Evolutionary conservation across 2,329 filamentous ascomycete species (phyloP), one percentile per base, ranked within the genome.

Genomic region (Aspergillus ustus): DNA sequence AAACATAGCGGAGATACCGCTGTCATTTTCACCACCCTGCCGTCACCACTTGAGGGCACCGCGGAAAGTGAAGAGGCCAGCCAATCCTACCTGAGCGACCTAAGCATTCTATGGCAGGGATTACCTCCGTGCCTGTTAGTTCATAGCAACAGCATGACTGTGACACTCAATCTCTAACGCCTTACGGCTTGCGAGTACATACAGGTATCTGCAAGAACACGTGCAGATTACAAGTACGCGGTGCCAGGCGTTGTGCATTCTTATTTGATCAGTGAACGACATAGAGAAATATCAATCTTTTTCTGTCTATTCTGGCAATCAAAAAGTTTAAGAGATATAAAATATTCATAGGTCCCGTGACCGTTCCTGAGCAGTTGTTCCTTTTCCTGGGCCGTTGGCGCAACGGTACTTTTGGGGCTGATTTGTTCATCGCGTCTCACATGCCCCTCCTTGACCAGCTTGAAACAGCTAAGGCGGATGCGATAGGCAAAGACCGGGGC

Each of bases 61-160:
- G 88, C 87, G 70, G 79, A 84, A 61, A 90, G 88, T 64, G 90
- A 92, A 73, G 80, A 81, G 45, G 87, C 90, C 19, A 91, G 90
- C 68, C 79, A 91, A 60, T 85, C 85, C 64, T 96, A 95, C 75
- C 80, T 96, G 52, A 89, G 86, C 53, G 90, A 93, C 75, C 81
- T 94, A 62, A 91, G 95, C 75, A 85, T 95, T 2, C 77, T 96
- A 61, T 94, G 90, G 74, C 86, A 89, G 69, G 89, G 86, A 11
- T 78, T 94, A 63, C 91, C 92, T 29, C 92, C 92, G 1, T 87
- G 88, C 50, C 75, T 96, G 69, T 80, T 96, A 74, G 90, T 96
- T 44, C 85, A 96, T 77, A 93, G 90, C 76, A 96, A 96, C 76
- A 92, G 89, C 70, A 93, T 96, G 90, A 96, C 91, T 17, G 92